These are phyloP conservation scores for Aureobasidium sp. DNA, from an alignment of 2,329 filamentous ascomycete genomes.

Conservation along the genomic window DNA sequence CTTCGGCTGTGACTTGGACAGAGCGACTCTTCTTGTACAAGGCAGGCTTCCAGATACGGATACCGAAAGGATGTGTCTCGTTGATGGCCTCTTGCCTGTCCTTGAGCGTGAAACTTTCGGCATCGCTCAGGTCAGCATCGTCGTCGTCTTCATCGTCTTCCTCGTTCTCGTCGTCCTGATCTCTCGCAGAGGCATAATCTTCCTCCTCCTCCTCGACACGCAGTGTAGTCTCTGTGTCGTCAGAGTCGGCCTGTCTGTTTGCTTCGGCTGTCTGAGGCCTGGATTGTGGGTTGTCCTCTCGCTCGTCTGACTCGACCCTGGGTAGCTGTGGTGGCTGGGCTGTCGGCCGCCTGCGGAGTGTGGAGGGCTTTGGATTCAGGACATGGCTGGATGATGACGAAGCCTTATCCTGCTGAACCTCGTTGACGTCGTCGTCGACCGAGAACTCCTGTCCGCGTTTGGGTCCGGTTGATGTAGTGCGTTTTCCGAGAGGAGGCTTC, in stretches of 20 bases:
- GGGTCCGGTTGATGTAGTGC: conserved; percentile 67
- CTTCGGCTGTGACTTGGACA: conserved; percentile 91
- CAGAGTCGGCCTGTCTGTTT: conserved; percentile 16
- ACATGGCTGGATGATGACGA: conserved; percentile 21
- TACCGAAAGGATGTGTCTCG: conserved; percentile 96
- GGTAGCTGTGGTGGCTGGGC: conserved; percentile 41
- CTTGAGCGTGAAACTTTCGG: conserved; percentile 95
- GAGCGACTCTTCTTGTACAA: conserved; percentile 96
- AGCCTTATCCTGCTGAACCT: conserved; percentile 64
- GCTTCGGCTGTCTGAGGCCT: background rate
- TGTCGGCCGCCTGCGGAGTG: conserved; percentile 43
- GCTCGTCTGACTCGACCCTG: conserved; percentile 43
- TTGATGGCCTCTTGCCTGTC: conserved; percentile 98
- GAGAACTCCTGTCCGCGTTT: conserved; percentile 83
- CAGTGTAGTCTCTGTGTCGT: conserved; percentile 37
- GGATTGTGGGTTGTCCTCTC: conserved; percentile 33
- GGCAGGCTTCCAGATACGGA: conserved; percentile 97
- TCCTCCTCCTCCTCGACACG: conserved; percentile 31
- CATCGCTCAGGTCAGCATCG: conserved; percentile 72
- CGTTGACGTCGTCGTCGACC: conserved; percentile 76
- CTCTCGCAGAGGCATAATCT: conserved; percentile 21
- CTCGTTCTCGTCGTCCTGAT: conserved; percentile 40
- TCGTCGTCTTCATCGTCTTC: conserved; percentile 47
- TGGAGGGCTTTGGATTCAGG: conserved; percentile 45
- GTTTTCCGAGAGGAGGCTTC: conserved; percentile 69